These are phyloP conservation scores for Arthrocladium fulminans DNA, from an alignment of 2,329 filamentous ascomycete genomes.

Conservation along the genomic window DNA sequence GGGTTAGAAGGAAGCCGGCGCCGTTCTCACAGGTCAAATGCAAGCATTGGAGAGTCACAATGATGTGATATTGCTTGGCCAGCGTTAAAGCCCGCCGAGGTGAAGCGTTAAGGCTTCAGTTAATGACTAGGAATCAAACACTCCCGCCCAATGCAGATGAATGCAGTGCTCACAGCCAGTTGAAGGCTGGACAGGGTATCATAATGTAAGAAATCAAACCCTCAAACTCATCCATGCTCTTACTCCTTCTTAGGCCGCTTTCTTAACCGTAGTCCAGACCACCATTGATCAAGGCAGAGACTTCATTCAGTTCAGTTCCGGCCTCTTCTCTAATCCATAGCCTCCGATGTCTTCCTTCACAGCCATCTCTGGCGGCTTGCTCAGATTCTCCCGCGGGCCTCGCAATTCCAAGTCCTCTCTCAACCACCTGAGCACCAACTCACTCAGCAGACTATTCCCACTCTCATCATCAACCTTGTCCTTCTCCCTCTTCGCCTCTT, in stretches of 20 bases:
- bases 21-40: too few relatives aligned
- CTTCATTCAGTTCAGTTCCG: neutral
- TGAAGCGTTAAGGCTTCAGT: slow-evolving; percentile 11
- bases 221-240: too few relatives aligned
- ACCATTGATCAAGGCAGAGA: too few relatives aligned
- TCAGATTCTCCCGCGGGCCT: slow-evolving; percentile 27
- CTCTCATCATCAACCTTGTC: slow-evolving; percentile 30
- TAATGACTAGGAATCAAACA: neutral
- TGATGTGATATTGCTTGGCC: neutral
- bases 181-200: slow-evolving; percentile 12
- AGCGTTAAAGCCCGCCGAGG: neutral
- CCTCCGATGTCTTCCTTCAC: slow-evolving; percentile 49
- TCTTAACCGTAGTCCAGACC: too few relatives aligned
- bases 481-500: slow-evolving; percentile 44
- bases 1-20: too few relatives aligned
- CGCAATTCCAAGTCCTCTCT: slow-evolving; percentile 35
- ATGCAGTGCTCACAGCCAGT: slow-evolving; percentile 11
- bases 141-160: slow-evolving; percentile 8
- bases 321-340: slow-evolving; percentile 49
- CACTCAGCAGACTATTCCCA: slow-evolving; percentile 77
- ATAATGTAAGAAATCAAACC: neutral
- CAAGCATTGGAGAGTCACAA: neutral
- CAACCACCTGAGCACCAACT: slow-evolving; percentile 82
- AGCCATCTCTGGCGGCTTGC: slow-evolving; percentile 3
- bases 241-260: too few relatives aligned